A percentile compares a stretch with the other conserved stretches of the same genome.
These are phyloP conservation scores for Ophioceras dolichostomum DNA, from an alignment of 2,329 filamentous ascomycete genomes.

Conservation along the genomic window DNA sequence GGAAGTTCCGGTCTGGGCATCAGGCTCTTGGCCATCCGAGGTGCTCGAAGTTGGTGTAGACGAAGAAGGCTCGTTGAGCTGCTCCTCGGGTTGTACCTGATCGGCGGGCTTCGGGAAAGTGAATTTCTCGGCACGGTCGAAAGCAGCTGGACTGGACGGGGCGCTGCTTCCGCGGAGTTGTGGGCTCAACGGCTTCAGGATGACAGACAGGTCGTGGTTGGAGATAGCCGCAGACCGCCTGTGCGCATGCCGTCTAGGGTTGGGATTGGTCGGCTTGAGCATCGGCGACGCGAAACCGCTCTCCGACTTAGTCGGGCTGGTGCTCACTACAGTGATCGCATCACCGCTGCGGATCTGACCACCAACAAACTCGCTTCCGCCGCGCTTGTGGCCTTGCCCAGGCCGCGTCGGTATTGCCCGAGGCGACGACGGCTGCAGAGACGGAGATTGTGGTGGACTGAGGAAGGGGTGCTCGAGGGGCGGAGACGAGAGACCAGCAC, in stretches of 20 bases:
- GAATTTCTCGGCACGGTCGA: slow-evolving; percentile 19
- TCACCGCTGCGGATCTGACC: slow-evolving; percentile 50
- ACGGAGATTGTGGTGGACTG: slow-evolving; percentile 42
- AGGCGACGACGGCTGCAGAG: slow-evolving; percentile 19
- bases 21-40: not conserved
- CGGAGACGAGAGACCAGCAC: slow-evolving; percentile 14
- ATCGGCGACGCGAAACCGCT: slow-evolving; percentile 44
- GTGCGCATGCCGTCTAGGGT: slow-evolving; percentile 66
- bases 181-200: slow-evolving; percentile 47
- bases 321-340: slow-evolving; percentile 49
- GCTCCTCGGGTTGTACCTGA: no score
- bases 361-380: slow-evolving; percentile 78
- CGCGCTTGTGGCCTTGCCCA: slow-evolving; percentile 66
- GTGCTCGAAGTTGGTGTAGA: no score
- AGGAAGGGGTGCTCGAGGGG: slow-evolving; percentile 26
- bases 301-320: slow-evolving; percentile 55
- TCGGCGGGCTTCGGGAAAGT: slow-evolving; percentile 10
- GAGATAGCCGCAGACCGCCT: slow-evolving; percentile 75
- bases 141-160: slow-evolving; percentile 45
- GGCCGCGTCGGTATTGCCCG: slow-evolving; percentile 37
- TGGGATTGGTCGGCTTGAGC: slow-evolving; percentile 35
- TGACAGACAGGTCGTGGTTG: slow-evolving; percentile 63
- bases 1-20: not conserved
- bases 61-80: no score
- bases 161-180: slow-evolving; percentile 49